Conservation (phyloP, 768 basidiomycete genomes). For the Boletus tomentosulus region DNA sequence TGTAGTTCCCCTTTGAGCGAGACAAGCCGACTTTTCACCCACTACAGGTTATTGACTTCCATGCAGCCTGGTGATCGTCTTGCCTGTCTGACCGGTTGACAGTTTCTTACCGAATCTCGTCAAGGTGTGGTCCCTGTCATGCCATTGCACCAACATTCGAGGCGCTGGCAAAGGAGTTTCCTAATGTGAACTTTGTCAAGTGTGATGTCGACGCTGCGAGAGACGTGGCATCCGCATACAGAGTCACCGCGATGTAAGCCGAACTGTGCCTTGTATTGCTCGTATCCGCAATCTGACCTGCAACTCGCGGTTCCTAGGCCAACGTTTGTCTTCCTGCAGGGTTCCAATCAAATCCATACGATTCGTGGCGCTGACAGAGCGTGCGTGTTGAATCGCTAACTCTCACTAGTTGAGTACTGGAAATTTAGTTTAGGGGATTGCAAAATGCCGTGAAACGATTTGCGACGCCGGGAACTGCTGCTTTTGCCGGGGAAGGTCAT, state of each 20-base stretch:
- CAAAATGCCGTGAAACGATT: slow-evolving; percentile 56
- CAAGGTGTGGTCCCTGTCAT: slow-evolving; percentile 85
- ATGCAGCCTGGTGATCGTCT: slow-evolving; percentile 66
- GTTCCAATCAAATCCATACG: slow-evolving; percentile 60
- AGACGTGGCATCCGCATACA: slow-evolving; percentile 63
- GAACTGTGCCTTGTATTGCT: not conserved
- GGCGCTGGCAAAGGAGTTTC: slow-evolving; percentile 61
- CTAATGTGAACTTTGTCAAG: slow-evolving; percentile 76
- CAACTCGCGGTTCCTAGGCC: slow-evolving; percentile 48
- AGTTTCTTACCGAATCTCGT: slow-evolving; percentile 5
- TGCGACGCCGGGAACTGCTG: slow-evolving; percentile 33
- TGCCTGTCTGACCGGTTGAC: not conserved
- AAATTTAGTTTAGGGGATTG: slow-evolving; percentile 44
- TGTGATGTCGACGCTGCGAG: slow-evolving; percentile 70
- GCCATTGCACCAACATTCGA: slow-evolving; percentile 76
- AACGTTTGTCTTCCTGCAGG: slow-evolving; percentile 76
- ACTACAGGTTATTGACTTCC: slow-evolving; percentile 77
- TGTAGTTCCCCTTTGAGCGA: not conserved
- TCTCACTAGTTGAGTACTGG: slow-evolving; percentile 1
- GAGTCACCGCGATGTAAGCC: slow-evolving; percentile 68
- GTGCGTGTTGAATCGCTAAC: slow-evolving; percentile 37
- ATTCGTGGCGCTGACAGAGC: slow-evolving; percentile 66
- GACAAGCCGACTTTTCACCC: not conserved
- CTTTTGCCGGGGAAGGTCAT: slow-evolving; percentile 71
- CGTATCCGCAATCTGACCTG: not conserved